Evolutionary conservation across 2,329 filamentous ascomycete genomes (phyloP).

Genomic region (Diaporthe vexans): DNA sequence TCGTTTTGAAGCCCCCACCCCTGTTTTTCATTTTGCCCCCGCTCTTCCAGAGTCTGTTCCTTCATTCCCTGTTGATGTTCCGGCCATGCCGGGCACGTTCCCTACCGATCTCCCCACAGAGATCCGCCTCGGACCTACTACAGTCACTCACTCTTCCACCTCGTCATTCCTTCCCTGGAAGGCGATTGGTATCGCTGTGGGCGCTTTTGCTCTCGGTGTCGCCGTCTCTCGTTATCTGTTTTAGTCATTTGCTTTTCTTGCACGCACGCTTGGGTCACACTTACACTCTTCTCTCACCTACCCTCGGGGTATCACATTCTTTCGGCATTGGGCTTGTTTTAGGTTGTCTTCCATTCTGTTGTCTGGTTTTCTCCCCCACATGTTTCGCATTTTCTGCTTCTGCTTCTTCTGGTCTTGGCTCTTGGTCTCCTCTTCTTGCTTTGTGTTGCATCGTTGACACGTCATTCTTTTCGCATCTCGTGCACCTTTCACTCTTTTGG

Average conservation of each 20-base stretch:
- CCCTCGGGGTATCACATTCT: not conserved
- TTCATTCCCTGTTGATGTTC: not conserved
- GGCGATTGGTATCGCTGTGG: constrained; percentile 34
- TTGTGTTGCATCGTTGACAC: constrained; percentile 15
- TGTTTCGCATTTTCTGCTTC: not conserved
- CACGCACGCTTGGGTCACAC: constrained; percentile 8
- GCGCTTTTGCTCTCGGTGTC: constrained; percentile 37
- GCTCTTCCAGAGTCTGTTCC: constrained; percentile 20
- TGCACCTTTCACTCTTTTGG: not conserved
- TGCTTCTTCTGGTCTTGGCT: constrained; percentile 5
- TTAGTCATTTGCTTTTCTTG: not conserved
- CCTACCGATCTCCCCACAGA: constrained; percentile 9
- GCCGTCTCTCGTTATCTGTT: constrained; percentile 39
- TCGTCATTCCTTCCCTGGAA: constrained; percentile 34
- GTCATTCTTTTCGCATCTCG: constrained; percentile 9
- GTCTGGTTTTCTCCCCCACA: not conserved
- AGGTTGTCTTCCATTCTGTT: not conserved
- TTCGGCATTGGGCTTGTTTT: not conserved
- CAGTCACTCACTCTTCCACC: constrained; percentile 13
- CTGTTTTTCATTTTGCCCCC: constrained; percentile 14
- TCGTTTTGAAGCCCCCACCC: constrained; percentile 22
- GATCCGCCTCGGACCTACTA: not conserved
- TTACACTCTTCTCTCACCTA: not conserved
- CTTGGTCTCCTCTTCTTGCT: constrained; percentile 19
- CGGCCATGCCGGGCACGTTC: constrained; percentile 10